A percentile compares a stretch with the other conserved stretches of the same genome.
These are phyloP conservation scores for Calocera cornea DNA, from an alignment of 768 basidiomycete species.

Conservation along the genomic window DNA sequence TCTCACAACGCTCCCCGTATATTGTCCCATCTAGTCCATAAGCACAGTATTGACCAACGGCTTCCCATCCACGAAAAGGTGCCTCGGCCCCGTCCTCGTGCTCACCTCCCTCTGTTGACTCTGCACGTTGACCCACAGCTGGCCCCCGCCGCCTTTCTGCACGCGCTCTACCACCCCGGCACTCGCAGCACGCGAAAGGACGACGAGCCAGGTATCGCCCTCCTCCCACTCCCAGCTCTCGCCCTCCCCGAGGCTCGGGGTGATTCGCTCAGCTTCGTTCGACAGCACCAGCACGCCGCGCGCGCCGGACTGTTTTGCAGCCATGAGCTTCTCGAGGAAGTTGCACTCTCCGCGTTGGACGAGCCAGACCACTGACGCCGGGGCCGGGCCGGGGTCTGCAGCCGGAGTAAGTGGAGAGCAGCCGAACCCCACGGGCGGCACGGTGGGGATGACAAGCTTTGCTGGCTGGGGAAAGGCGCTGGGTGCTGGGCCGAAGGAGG, in stretches of 20 bases:
- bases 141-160: not conserved
- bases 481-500: not conserved
- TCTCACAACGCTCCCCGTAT: too few species aligned
- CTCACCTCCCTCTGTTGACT: not conserved
- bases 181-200: not conserved
- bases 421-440: conserved; percentile 58
- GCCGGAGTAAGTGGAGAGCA: conserved; percentile 36
- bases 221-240: not conserved
- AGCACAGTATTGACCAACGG: conserved; percentile 4
- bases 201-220: not conserved
- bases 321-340: conserved; percentile 68
- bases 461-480: conserved; percentile 10
- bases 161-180: not conserved
- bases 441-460: conserved; percentile 33
- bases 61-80: not conserved
- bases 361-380: conserved; percentile 41
- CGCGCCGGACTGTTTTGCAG: conserved; percentile 57
- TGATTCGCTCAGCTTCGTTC: conserved; percentile 44
- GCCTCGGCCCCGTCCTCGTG: not conserved
- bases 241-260: not conserved
- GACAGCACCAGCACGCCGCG: conserved; percentile 66
- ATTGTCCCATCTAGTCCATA: not conserved
- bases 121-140: not conserved
- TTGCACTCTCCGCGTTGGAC: conserved; percentile 71
- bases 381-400: conserved; percentile 35